Evolutionary conservation across 108 stramenopile species (phyloP).

Genomic region (Pseudonitzschia delicatissima): DNA sequence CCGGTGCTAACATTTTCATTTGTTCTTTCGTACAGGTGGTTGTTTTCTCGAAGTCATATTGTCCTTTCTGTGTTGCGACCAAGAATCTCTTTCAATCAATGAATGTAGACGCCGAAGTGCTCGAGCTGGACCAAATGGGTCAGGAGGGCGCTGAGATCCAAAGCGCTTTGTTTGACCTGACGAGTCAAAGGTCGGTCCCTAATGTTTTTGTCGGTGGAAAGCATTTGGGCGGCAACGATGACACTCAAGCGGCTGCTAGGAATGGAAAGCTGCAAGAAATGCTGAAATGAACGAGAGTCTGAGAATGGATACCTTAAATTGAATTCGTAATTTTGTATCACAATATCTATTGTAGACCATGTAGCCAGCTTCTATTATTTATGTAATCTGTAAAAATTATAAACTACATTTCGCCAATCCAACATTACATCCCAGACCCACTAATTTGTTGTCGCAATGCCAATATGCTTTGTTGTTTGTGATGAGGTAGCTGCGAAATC

Average conservation of each 20-base stretch:
- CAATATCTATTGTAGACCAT: too few species aligned
- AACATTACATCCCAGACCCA: conserved; percentile 21
- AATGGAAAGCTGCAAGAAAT: conserved; percentile 38
- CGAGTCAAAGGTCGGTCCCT: conserved; percentile 62
- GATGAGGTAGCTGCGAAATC: conserved; percentile 80
- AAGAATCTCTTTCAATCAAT: conserved; percentile 54
- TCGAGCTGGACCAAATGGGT: conserved; percentile 58
- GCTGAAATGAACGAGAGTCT: too few species aligned
- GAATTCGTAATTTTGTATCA: too few species aligned
- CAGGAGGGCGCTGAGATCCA: conserved; percentile 58
- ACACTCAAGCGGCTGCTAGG: conserved; percentile 44
- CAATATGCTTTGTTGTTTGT: conserved; percentile 87
- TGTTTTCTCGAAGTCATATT: conserved; percentile 68
- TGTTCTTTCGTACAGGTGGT: too few species aligned
- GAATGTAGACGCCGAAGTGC: conserved; percentile 37
- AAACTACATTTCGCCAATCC: background rate
- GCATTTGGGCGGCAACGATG: conserved; percentile 71
- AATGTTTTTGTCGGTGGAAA: conserved; percentile 72
- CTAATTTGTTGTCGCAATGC: conserved; percentile 82
- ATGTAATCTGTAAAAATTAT: too few species aligned
- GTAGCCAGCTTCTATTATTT: too few species aligned
- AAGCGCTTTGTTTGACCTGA: conserved; percentile 28
- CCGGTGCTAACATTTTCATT: background rate
- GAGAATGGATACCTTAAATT: too few species aligned
- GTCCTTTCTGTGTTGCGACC: conserved; percentile 67